phyloP scores from a whole-genome alignment of 345 rosid species.

The Kernera saxatilis region DNA sequence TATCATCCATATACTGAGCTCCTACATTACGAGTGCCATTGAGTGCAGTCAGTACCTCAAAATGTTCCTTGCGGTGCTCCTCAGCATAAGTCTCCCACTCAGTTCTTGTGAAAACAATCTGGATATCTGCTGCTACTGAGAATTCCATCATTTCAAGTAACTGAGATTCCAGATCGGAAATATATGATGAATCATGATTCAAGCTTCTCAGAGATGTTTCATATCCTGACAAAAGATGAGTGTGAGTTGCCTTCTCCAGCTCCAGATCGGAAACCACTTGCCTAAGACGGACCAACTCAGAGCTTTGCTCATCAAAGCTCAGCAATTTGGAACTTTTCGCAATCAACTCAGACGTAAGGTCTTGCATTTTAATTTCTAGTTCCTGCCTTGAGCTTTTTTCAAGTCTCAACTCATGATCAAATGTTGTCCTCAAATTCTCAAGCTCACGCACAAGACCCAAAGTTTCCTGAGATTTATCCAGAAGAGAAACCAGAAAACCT shows the following conservation, averaged over 20 bases:
- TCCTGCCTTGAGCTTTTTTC: constrained; percentile 49
- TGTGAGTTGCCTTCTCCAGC: constrained; percentile 48
- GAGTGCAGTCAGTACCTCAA: constrained; percentile 40
- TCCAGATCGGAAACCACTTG: constrained; percentile 50
- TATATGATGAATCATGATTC: constrained; percentile 40
- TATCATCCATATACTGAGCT: constrained; percentile 46
- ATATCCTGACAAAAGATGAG: constrained; percentile 39
- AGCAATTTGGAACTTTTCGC: constrained; percentile 46
- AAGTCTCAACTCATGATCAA: constrained; percentile 38
- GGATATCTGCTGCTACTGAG: constrained; percentile 56
- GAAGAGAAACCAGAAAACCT: constrained; percentile 43
- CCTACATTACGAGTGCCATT: constrained; percentile 44
- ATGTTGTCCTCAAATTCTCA: constrained; percentile 37
- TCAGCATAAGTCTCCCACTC: constrained; percentile 48
- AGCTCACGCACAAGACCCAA: constrained; percentile 44
- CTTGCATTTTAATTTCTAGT: constrained; percentile 37
- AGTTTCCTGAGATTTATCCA: constrained; percentile 48
- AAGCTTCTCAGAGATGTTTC: constrained; percentile 48
- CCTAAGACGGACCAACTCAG: constrained; percentile 53
- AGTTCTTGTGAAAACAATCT: constrained; percentile 43
- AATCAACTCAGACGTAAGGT: constrained; percentile 50
- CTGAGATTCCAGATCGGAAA: constrained; percentile 50
- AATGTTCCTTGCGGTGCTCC: constrained; percentile 51
- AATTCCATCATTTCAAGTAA: constrained; percentile 56
- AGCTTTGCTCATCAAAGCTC: constrained; percentile 45